These are phyloP conservation scores for Colletotrichum sp. DNA, from an alignment of 2,329 filamentous ascomycete species.

Conservation along the genomic window DNA sequence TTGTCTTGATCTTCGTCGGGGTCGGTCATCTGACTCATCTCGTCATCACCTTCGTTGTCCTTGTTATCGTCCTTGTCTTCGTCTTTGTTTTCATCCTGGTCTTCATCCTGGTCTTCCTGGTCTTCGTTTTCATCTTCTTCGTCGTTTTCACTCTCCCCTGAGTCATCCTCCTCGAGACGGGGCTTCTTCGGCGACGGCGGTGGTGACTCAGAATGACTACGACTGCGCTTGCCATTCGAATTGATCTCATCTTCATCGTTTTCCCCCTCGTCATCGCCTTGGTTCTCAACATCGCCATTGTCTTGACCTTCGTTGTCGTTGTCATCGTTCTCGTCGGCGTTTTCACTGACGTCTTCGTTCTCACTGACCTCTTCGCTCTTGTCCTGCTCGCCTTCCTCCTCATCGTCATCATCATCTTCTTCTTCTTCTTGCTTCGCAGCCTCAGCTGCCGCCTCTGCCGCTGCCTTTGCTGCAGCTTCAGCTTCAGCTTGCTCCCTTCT, in stretches of 20 bases:
- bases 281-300: not conserved
- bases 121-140: not conserved
- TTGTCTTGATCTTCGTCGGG: not conserved
- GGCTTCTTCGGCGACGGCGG: not conserved
- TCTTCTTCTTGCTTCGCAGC: not conserved
- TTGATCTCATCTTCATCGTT: not conserved
- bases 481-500: not conserved
- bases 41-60: not conserved
- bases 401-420: accelerated
- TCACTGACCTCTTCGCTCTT: not conserved
- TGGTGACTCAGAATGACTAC: not conserved
- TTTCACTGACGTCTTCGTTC: not conserved
- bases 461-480: not conserved
- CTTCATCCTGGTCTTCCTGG: not conserved
- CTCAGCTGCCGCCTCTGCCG: not conserved
- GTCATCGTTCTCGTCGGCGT: not conserved
- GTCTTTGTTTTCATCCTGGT: accelerated
- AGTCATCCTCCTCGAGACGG: not conserved
- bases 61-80: not conserved
- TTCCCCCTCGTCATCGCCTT: not conserved
- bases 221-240: not conserved
- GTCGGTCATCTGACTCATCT: not conserved
- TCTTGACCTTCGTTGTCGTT: not conserved
- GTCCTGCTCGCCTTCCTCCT: not conserved
- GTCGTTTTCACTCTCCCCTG: not conserved